Percentiles rank a stretch among this genome's conserved stretches.
phyloP scores from a whole-genome alignment of 2,329 filamentous ascomycete genomes.

The Paraphaeosphaeria sporulosa region DNA sequence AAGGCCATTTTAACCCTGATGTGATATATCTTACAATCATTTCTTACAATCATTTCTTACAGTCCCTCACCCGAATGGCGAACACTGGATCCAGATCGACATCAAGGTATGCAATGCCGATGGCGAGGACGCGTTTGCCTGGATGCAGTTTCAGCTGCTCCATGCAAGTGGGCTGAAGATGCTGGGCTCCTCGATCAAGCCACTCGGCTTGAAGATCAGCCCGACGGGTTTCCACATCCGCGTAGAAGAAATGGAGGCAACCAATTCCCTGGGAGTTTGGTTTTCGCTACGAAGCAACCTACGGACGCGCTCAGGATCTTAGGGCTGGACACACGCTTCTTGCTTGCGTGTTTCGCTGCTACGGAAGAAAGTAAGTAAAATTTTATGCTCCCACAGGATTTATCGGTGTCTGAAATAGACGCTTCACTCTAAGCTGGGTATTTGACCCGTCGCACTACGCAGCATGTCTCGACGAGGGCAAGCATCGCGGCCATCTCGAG shows the following conservation, averaged over 20 bases:
- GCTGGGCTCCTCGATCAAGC: conserved; percentile 36
- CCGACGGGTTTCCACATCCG: conserved; percentile 31
- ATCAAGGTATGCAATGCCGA: conserved; percentile 32
- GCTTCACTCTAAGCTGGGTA: conserved; percentile 29
- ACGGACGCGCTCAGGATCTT: conserved; percentile 27
- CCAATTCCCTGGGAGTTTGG: conserved; percentile 31
- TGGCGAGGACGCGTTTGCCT: conserved; percentile 25
- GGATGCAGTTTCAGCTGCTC: conserved; percentile 30
- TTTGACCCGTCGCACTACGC: conserved; percentile 37
- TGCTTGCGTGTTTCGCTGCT: conserved; percentile 25
- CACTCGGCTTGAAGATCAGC: conserved; percentile 34
- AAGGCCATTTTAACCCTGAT: conserved; percentile 21
- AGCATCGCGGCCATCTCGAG: conserved; percentile 24
- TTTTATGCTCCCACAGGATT: too few relatives aligned
- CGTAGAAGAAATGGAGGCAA: conserved; percentile 34
- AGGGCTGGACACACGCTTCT: conserved; percentile 28
- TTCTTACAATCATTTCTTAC: too few relatives aligned
- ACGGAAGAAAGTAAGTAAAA: conserved; percentile 34
- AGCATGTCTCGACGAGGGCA: conserved; percentile 27
- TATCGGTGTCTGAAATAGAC: conserved; percentile 37
- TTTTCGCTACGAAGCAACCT: conserved; percentile 30
- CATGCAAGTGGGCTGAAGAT: conserved; percentile 36
- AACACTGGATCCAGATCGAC: conserved; percentile 34
- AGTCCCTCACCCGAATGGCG: conserved; percentile 18
- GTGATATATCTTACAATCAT: conserved; percentile 38